These are phyloP conservation scores for Amaranthus tricolor DNA, from an alignment of 179 eudicot genomes.

Conservation along the genomic window DNA sequence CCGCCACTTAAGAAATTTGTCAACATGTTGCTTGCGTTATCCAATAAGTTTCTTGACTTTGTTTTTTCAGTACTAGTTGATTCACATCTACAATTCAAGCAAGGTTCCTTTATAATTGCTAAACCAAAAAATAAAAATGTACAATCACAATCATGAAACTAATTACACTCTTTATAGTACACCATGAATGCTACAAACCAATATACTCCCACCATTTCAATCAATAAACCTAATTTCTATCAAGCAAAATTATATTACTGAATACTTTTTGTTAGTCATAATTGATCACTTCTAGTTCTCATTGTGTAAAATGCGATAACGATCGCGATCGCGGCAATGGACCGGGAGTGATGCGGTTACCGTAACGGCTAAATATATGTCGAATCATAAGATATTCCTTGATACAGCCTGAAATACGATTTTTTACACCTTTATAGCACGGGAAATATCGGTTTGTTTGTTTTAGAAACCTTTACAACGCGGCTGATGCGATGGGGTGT, in stretches of 20 bases:
- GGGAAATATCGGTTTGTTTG: no score
- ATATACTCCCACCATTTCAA: not conserved
- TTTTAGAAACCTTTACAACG: no score
- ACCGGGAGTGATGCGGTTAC: no score
- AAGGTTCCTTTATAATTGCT: slow-evolving; percentile 5
- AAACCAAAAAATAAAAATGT: not conserved
- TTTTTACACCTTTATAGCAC: no score
- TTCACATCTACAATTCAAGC: slow-evolving; percentile 60
- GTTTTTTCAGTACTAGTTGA: slow-evolving; percentile 65
- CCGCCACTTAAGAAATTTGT: slow-evolving; percentile 90
- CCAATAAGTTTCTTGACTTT: slow-evolving; percentile 65
- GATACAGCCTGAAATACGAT: no score
- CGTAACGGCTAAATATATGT: no score
- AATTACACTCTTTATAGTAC: not conserved
- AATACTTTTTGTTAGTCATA: not conserved
- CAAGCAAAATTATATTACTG: not conserved
- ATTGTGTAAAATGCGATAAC: not conserved
- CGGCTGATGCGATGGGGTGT: no score
- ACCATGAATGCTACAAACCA: not conserved
- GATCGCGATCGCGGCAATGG: no score
- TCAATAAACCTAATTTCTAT: not conserved
- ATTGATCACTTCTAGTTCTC: not conserved
- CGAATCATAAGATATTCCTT: no score
- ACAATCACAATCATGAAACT: slow-evolving; percentile 13
- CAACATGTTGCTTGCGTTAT: slow-evolving; percentile 92